A percentile compares a stretch with the other conserved stretches of the same genome.
Evolutionary conservation across 495 filamentous ascomycete species (phyloP).

Genomic region (Copromyces sp.): DNA sequence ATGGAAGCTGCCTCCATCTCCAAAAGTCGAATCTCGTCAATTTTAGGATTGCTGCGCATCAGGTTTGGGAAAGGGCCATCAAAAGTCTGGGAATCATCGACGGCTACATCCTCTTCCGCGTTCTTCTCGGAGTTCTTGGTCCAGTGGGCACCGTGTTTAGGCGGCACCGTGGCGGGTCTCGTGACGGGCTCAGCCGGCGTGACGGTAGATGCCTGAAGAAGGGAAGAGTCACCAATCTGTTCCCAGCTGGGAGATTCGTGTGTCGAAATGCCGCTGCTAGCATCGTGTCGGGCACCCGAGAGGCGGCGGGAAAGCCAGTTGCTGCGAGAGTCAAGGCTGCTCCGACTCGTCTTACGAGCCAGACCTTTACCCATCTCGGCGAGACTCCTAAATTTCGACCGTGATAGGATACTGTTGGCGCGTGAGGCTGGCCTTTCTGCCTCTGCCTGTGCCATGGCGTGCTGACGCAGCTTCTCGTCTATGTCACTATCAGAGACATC

Average conservation of each 20-base stretch:
- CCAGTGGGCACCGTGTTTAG: constrained; percentile 27
- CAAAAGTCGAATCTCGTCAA: constrained; percentile 41
- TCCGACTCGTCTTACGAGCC: constrained; percentile 26
- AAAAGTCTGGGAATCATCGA: constrained; percentile 49
- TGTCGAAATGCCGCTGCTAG: not conserved
- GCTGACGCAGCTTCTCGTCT: constrained; percentile 21
- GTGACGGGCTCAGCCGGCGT: constrained; percentile 17
- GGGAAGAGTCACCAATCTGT: constrained; percentile 22
- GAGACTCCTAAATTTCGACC: constrained; percentile 19
- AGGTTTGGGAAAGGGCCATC: constrained; percentile 45
- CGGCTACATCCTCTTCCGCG: constrained; percentile 53
- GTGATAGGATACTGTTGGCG: constrained; percentile 23
- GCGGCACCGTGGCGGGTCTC: constrained; percentile 26
- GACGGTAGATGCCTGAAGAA: constrained; percentile 20
- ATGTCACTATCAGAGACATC: constrained; percentile 19
- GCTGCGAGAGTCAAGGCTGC: constrained; percentile 16
- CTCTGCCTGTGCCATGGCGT: constrained; percentile 7
- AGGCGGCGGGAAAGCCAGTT: constrained; percentile 17
- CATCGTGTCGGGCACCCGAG: constrained; percentile 12
- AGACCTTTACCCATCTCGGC: constrained; percentile 25
- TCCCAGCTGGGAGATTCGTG: constrained; percentile 2
- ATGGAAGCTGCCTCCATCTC: constrained; percentile 35
- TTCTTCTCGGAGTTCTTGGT: constrained; percentile 46
- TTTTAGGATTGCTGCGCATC: constrained; percentile 30
- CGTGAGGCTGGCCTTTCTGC: constrained; percentile 15